Conservation (phyloP, 164 flowering plant species). For the Magnolia changhungtana region DNA sequence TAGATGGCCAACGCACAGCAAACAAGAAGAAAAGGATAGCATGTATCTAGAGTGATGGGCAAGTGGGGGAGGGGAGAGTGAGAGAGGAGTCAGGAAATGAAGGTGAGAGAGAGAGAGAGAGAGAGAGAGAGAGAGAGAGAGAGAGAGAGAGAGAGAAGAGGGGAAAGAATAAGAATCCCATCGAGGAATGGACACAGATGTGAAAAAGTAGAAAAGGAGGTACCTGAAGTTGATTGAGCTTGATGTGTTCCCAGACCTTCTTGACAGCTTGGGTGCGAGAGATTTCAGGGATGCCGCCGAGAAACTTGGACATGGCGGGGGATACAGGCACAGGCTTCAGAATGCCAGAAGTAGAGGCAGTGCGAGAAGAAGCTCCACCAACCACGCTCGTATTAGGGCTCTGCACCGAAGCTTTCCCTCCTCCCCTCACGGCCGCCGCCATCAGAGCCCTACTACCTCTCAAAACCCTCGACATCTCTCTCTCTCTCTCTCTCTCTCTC, state of each 20-base stretch:
- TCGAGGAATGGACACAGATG: too few relatives aligned
- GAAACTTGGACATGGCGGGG: conserved; percentile 39
- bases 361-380: not conserved
- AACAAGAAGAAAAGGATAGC: too few relatives aligned
- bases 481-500: not conserved
- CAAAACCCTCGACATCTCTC: conserved; percentile 23
- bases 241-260: conserved; percentile 74
- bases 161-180: not conserved
- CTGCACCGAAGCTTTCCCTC: not conserved
- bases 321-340: conserved; percentile 39
- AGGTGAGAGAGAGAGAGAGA: not conserved
- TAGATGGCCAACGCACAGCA: too few relatives aligned
- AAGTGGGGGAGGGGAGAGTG: too few relatives aligned
- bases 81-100: not conserved
- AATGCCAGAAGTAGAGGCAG: conserved; percentile 22
- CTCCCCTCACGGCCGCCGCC: conserved; percentile 15
- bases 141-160: not conserved
- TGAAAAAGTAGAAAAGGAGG: not conserved
- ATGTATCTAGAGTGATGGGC: too few relatives aligned
- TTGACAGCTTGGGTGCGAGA: conserved; percentile 62
- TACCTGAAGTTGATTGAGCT: conserved; percentile 70
- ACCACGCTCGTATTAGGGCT: not conserved
- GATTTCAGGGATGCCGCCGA: conserved; percentile 53
- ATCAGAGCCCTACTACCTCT: conserved; percentile 19
- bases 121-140: not conserved